Conservation (phyloP, 352 stramenopile species). For the Phytophthora pisi region DNA sequence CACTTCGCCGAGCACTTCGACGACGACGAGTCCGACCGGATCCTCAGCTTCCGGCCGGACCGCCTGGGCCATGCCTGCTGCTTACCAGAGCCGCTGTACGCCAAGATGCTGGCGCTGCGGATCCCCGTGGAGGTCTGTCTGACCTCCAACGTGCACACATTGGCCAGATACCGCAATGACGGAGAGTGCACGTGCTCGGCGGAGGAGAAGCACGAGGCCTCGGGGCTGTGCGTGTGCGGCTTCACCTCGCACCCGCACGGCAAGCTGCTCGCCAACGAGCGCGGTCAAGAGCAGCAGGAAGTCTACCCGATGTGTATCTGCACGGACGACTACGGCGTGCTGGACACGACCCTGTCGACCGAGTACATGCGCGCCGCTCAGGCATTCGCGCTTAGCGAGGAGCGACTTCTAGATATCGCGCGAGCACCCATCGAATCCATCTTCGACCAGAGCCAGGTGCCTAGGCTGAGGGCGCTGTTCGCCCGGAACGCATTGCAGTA, state of each 20-base stretch:
- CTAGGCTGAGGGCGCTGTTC: constrained; percentile 34
- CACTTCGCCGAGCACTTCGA: constrained; percentile 94
- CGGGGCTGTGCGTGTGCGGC: constrained; percentile 61
- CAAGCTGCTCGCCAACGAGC: constrained; percentile 50
- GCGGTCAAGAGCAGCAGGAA: constrained; percentile 25
- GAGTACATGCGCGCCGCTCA: constrained; percentile 86
- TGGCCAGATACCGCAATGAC: constrained; percentile 73
- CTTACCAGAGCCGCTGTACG: constrained; percentile 72
- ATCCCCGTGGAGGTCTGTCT: constrained; percentile 95
- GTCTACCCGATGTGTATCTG: constrained; percentile 89
- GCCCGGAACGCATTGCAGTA: background rate
- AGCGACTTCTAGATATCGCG: constrained; percentile 50
- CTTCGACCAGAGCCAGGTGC: constrained; percentile 55
- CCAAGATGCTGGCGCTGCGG: constrained; percentile 59
- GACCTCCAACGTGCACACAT: constrained; percentile 94
- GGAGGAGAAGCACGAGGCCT: constrained; percentile 41
- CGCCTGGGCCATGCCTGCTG: constrained; percentile 92
- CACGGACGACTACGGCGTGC: constrained; percentile 94
- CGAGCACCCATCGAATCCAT: constrained; percentile 55
- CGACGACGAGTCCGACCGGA: constrained; percentile 74
- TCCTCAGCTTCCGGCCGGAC: constrained; percentile 91
- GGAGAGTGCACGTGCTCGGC: constrained; percentile 36
- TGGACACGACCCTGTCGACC: constrained; percentile 88
- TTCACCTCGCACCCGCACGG: constrained; percentile 86
- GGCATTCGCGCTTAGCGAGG: constrained; percentile 73